Percentiles rank a stretch among this genome's conserved stretches.
These are phyloP conservation scores for Acanthamoeba polyphaga DNA, from an alignment of 208 protist species.

Conservation along the genomic window DNA sequence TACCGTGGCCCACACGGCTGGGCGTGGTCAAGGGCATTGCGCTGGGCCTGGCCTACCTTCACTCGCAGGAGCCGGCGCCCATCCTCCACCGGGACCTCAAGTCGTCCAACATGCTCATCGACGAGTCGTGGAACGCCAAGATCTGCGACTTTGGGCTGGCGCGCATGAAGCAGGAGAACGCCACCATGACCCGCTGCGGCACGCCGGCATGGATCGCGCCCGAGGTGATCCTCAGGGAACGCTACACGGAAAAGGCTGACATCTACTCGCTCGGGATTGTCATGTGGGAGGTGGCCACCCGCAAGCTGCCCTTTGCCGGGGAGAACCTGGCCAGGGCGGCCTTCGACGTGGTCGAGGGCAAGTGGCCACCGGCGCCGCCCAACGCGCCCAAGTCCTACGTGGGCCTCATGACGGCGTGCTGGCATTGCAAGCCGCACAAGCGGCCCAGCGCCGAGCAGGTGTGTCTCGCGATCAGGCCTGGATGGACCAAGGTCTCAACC, in stretches of 20 bases:
- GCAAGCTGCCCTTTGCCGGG: conserved; percentile 2
- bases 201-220: conserved; percentile 19
- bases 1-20: background rate
- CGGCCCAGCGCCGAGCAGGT: conserved; percentile 13
- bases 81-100: conserved; percentile 77
- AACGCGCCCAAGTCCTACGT: background rate
- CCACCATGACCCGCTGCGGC: conserved; percentile 44
- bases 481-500: too few relatives aligned
- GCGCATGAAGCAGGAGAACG: conserved; percentile 4
- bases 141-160: background rate
- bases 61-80: conserved; percentile 40
- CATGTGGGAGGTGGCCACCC: conserved; percentile 50
- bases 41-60: conserved; percentile 4
- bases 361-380: background rate
- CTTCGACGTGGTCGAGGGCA: conserved; percentile 26
- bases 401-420: background rate
- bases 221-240: background rate
- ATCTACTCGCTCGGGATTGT: background rate
- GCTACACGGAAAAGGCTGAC: conserved; percentile 27
- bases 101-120: conserved; percentile 63
- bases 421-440: conserved; percentile 28
- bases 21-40: background rate
- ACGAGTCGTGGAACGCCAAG: background rate
- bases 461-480: background rate
- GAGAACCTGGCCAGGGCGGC: background rate